Conservation (phyloP, 2,329 filamentous ascomycete species). For the Apiospora arundinis region DNA sequence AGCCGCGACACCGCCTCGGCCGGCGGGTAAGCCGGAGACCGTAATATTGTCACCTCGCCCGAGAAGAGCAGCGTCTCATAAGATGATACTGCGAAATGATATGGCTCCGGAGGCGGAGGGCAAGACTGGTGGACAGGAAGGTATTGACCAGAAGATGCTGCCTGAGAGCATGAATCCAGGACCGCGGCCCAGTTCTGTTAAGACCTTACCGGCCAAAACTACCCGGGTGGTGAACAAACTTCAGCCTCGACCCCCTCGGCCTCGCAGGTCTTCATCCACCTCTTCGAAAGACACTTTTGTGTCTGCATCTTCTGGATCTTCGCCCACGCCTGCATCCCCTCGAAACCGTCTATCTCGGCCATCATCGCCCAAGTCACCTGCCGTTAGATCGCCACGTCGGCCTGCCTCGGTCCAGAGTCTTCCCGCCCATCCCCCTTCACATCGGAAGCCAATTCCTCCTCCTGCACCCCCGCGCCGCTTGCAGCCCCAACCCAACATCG, state of each 20-base stretch:
- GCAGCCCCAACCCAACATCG: conserved; percentile 48
- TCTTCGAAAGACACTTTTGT: conserved; percentile 56
- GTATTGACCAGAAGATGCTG: neutral
- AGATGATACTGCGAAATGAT: conserved; percentile 25
- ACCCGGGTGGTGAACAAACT: conserved; percentile 7
- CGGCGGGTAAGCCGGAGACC: conserved; percentile 30
- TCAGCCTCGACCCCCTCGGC: conserved; percentile 6
- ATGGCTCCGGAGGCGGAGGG: neutral
- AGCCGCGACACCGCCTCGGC: conserved; percentile 32
- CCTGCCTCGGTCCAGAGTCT: conserved; percentile 29
- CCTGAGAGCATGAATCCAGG: neutral
- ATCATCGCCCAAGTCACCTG: conserved; percentile 24
- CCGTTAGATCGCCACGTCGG: conserved; percentile 19
- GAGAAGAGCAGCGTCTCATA: conserved; percentile 33
- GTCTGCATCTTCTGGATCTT: conserved; percentile 46
- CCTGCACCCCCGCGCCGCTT: conserved; percentile 28
- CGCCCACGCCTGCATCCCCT: conserved; percentile 39
- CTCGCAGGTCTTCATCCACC: conserved; percentile 36
- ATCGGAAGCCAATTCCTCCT: conserved; percentile 23
- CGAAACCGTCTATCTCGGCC: conserved; percentile 31
- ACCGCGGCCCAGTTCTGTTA: conserved; percentile 23
- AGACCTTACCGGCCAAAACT: conserved; percentile 21
- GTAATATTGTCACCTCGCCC: conserved; percentile 38
- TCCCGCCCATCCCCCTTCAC: conserved; percentile 19
- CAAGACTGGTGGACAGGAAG: neutral